These are phyloP conservation scores for Canavalia ensiformis DNA, from an alignment of 306 rosid genomes.

Conservation along the genomic window DNA sequence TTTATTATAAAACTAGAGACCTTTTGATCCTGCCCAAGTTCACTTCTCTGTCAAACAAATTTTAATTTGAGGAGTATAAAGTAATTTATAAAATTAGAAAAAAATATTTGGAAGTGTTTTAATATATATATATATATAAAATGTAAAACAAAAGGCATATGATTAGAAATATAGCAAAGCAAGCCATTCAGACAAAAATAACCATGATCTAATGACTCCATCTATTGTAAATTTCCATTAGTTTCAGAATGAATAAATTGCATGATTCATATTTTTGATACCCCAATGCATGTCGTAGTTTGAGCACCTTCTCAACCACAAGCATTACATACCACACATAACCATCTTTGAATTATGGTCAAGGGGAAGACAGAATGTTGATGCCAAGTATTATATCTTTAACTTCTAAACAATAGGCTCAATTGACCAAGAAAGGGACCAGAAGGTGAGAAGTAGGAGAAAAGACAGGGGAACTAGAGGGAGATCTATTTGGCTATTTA, in stretches of 20 bases:
- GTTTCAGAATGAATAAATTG: slow-evolving; percentile 15
- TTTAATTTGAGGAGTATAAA: background rate
- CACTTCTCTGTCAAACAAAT: background rate
- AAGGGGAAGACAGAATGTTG: background rate
- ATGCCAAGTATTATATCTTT: background rate
- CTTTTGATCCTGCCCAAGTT: slow-evolving; percentile 4
- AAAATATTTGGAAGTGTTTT: background rate
- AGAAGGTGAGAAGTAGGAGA: background rate
- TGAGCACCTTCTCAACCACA: slow-evolving; percentile 3
- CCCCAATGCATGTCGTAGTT: slow-evolving; percentile 7
- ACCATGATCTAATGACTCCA: background rate
- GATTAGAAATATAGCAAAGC: background rate
- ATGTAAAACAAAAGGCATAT: background rate
- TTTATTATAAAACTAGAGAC: background rate
- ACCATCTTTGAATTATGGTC: background rate
- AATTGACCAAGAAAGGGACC: slow-evolving; percentile 5
- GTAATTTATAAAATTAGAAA: background rate
- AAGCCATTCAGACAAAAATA: background rate
- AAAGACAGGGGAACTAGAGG: background rate
- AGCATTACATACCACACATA: background rate
- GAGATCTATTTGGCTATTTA: slow-evolving; percentile 1
- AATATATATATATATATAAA: background rate
- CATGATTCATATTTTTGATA: slow-evolving; percentile 16
- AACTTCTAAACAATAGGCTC: background rate
- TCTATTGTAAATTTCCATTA: background rate